phyloP scores from a whole-genome alignment of 352 stramenopile species.

The Globisporangium viniferum region DNA sequence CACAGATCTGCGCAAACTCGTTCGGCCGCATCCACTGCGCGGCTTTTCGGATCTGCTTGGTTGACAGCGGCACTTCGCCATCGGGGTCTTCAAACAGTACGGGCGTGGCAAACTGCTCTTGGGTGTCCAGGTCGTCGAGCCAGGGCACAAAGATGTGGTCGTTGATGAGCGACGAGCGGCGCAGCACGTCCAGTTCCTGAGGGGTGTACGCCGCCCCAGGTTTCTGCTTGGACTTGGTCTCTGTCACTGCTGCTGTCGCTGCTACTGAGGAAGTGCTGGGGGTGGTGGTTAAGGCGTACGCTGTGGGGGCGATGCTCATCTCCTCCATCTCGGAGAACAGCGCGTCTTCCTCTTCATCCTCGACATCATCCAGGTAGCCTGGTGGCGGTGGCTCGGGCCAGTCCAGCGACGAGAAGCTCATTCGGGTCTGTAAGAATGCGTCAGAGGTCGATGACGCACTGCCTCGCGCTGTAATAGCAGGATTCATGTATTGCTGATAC shows the following conservation, averaged over 20 bases:
- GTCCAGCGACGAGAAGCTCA: constrained; percentile 26
- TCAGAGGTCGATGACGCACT: constrained; percentile 2
- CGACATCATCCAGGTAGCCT: neutral
- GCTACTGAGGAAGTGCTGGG: neutral
- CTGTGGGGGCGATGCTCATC: constrained; percentile 8
- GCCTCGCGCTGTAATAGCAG: neutral
- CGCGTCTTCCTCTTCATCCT: neutral
- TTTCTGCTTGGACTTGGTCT: constrained; percentile 12
- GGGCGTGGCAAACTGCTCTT: constrained; percentile 51
- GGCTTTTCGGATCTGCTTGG: constrained; percentile 63
- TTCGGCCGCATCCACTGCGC: constrained; percentile 65
- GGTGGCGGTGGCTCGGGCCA: constrained; percentile 36
- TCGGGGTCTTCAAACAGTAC: constrained; percentile 69
- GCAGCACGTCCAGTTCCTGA: constrained; percentile 75
- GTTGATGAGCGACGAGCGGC: constrained; percentile 82
- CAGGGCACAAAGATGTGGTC: constrained; percentile 81
- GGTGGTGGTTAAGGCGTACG: neutral
- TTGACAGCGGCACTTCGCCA: constrained; percentile 57
- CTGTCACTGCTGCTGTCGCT: neutral
- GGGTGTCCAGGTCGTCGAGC: constrained; percentile 59
- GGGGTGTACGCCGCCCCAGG: constrained; percentile 38
- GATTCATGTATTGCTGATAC: neutral
- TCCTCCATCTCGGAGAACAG: constrained; percentile 5
- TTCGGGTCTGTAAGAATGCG: constrained; percentile 13
- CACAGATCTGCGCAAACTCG: constrained; percentile 51